Evolutionary conservation across 352 stramenopile genomes (phyloP), one percentile per base, ranked within the genome.

Genomic region (Phytophthora sojae): DNA sequence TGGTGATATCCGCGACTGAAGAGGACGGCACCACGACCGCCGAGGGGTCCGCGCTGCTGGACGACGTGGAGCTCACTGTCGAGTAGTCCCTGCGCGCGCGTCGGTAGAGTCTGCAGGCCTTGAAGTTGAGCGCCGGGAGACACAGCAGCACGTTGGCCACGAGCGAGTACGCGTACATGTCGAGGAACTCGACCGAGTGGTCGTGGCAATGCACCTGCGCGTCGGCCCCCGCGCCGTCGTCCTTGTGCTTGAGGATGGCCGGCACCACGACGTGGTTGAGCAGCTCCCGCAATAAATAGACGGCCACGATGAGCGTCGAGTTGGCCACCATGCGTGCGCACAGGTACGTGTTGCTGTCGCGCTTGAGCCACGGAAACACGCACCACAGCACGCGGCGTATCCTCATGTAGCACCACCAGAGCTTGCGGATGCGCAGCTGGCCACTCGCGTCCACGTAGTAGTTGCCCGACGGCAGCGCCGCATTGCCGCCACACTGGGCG

Each of bases 281-380:
- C 12, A 91, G 25, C 25, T 91, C 47, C 19, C 86, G 66, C 0
- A 92, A 21, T 35, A 88, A 82, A 49, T 92, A 79, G n/a, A 82
- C 64, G 8, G 73, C 63, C 51, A 93, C 56, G 62, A 93, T 95
- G 45, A 92, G 77, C 70, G 78, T 67, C 66, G 86, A 91, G 63
- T 92, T 92, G 64, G 82, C 86, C 60, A 95, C 79, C 85, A 95
- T 91, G 17, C 77, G 62, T 1, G 83, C 79, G 59, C 86, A 86
- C 55, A 94, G 69, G 39, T 91, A 95, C 63, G 85, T 93, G 64
- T 95, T 95, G 80, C 82, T 86, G 69, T 94, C 86, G 57, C 73
- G 69, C 56, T 91, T 89, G 58, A 92, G 83, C 53, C 83, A 75
- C 66, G 69, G 85, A 26, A 93, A 60, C 3, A 95, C 44, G 47